phyloP scores from a whole-genome alignment of 495 filamentous ascomycete genomes.

The Neurospora pannonica region DNA sequence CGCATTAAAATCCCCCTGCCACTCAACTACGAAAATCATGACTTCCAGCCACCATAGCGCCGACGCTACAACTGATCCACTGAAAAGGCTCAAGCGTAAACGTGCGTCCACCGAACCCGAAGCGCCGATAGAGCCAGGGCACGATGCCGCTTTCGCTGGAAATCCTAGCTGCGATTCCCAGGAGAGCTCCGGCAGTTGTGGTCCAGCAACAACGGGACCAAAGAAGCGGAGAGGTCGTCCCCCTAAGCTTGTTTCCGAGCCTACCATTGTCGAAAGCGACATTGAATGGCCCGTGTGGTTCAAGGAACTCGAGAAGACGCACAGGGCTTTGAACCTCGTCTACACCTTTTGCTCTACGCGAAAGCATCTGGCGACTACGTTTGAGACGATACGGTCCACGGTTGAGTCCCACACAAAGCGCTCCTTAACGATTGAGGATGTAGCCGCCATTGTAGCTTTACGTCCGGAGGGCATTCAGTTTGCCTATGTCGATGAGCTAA shows the following conservation, averaged over 20 bases:
- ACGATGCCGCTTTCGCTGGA: neutral
- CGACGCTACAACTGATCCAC: neutral
- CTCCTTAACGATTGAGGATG: constrained; percentile 60
- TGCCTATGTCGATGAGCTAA: constrained; percentile 74
- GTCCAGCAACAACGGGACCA: neutral
- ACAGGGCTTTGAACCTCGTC: constrained; percentile 81
- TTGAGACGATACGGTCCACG: constrained; percentile 73
- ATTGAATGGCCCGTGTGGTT: constrained; percentile 66
- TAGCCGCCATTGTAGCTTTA: constrained; percentile 71
- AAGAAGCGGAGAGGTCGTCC: neutral
- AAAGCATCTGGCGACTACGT: constrained; percentile 84
- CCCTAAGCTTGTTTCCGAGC: neutral
- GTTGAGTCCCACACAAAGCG: constrained; percentile 77
- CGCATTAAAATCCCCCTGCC: neutral
- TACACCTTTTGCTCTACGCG: constrained; percentile 92
- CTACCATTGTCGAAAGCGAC: neutral
- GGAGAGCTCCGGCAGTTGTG: neutral
- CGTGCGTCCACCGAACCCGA: neutral
- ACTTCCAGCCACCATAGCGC: neutral
- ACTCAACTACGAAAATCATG: neutral
- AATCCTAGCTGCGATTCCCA: neutral
- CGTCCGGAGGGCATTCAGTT: constrained; percentile 72
- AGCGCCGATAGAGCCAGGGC: neutral
- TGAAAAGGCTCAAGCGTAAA: constrained; percentile 6
- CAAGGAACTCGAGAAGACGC: constrained; percentile 60